A percentile compares a stretch with the other conserved stretches of the same genome.
Conservation (phyloP, 1,139 yeast genomes). For the Hyphopichia buzzinii region DNA sequence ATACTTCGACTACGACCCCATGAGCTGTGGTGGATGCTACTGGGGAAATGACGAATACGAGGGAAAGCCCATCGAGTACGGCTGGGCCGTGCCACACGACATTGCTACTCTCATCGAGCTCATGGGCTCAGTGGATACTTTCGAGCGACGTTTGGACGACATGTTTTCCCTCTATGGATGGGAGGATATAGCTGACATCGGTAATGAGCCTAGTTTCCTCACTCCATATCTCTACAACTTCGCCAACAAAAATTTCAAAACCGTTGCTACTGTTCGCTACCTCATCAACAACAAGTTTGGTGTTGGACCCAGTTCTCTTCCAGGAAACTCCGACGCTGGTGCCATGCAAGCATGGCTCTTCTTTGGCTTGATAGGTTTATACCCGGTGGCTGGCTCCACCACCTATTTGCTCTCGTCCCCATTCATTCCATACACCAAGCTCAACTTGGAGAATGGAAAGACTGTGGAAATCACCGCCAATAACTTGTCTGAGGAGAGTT, state of each 20-base stretch:
- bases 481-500: constrained; percentile 17
- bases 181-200: constrained; percentile 26
- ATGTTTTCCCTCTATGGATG: constrained; percentile 32
- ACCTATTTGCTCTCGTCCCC: constrained; percentile 35
- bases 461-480: constrained; percentile 24
- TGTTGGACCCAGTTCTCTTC: constrained; percentile 24
- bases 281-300: constrained; percentile 27
- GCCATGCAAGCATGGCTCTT: constrained; percentile 41
- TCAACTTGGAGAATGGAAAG: constrained; percentile 25
- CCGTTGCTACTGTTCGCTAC: constrained; percentile 29
- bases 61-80: constrained; percentile 29
- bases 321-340: constrained; percentile 42
- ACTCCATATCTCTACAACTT: constrained; percentile 32
- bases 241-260: constrained; percentile 24
- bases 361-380: constrained; percentile 33
- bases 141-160: constrained; percentile 30
- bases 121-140: constrained; percentile 26
- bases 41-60: constrained; percentile 31
- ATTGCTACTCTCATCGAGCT: constrained; percentile 23
- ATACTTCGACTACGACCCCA: constrained; percentile 21
- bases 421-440: constrained; percentile 21
- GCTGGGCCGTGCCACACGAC: constrained; percentile 36
- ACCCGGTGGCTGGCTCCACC: constrained; percentile 38
- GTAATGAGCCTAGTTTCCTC: constrained; percentile 35
- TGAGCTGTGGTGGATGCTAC: constrained; percentile 29